phyloP scores from a whole-genome alignment of 2,329 filamentous ascomycete species.

The Helotiales sp. region DNA sequence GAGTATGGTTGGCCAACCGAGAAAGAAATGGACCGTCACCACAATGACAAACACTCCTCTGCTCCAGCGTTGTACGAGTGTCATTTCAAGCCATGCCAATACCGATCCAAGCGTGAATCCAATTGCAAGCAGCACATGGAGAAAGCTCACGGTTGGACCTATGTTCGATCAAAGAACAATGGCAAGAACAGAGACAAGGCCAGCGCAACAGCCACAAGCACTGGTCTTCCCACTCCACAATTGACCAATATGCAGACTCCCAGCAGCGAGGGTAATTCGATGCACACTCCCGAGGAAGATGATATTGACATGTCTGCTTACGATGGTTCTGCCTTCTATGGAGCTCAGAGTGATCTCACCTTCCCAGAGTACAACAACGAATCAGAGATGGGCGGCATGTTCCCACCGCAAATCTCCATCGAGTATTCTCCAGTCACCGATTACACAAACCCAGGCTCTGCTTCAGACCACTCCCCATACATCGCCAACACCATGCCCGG shows the following conservation, averaged over 20 bases:
- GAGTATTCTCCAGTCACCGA: constrained; percentile 34
- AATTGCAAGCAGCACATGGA: constrained; percentile 99
- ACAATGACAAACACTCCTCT: constrained; percentile 91
- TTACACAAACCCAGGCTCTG: constrained; percentile 23
- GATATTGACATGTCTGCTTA: constrained; percentile 23
- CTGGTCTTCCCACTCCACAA: constrained; percentile 57
- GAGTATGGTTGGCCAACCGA: constrained; percentile 93
- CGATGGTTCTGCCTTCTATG: constrained; percentile 18
- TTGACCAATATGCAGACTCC: constrained; percentile 58
- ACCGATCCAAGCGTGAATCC: constrained; percentile 92
- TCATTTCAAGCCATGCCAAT: constrained; percentile 78
- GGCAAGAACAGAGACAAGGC: constrained; percentile 55
- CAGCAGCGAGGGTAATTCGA: constrained; percentile 44
- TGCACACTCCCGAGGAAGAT: constrained; percentile 30
- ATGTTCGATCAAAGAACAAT: constrained; percentile 90
- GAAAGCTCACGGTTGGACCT: constrained; percentile 90
- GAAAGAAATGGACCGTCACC: constrained; percentile 94
- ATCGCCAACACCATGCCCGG: constrained; percentile 45
- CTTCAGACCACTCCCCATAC: constrained; percentile 32
- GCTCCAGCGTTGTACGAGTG: constrained; percentile 83
- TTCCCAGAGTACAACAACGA: constrained; percentile 29
- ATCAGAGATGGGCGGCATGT: constrained; percentile 29
- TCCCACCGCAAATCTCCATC: constrained; percentile 23
- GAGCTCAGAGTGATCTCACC: constrained; percentile 19
- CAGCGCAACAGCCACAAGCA: constrained; percentile 34